Conservation (phyloP, 2,329 filamentous ascomycete genomes). For the Pezicula rhizophila region DNA sequence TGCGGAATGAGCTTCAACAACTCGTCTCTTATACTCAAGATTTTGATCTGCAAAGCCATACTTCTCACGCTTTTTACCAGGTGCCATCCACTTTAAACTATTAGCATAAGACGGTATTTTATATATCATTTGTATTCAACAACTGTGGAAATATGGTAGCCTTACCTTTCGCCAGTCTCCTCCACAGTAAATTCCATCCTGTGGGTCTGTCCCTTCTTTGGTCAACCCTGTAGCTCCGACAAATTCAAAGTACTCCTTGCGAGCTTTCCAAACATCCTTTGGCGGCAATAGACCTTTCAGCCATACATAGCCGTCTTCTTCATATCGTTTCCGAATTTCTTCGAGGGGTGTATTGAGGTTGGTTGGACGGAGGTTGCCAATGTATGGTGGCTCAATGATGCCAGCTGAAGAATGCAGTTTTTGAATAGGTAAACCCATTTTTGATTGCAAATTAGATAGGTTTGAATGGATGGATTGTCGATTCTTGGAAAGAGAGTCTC, state of each 20-base stretch:
- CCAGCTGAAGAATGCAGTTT: background rate
- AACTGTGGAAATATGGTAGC: background rate
- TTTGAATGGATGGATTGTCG: no score
- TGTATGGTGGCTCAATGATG: background rate
- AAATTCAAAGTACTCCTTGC: slow-evolving; percentile 35
- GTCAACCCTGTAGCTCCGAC: slow-evolving; percentile 28
- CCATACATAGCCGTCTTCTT: slow-evolving; percentile 35
- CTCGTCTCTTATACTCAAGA: background rate
- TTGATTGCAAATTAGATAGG: no score
- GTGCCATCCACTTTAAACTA: background rate
- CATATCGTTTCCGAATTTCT: slow-evolving; percentile 32
- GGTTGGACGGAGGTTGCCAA: slow-evolving; percentile 30
- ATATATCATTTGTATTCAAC: background rate
- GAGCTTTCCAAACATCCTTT: slow-evolving; percentile 34
- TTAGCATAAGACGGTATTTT: background rate
- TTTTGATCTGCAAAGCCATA: background rate
- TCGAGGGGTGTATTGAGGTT: slow-evolving; percentile 29
- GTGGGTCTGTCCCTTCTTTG: background rate
- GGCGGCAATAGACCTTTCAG: slow-evolving; percentile 35
- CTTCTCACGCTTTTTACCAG: background rate
- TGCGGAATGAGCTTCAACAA: background rate
- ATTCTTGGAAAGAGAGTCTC: no score
- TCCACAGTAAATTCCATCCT: background rate
- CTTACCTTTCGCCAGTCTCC: background rate
- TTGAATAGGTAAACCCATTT: background rate